Evolutionary conservation across 805 yeast species (phyloP).

Genomic region (Wickerhamiella qilinensis): DNA sequence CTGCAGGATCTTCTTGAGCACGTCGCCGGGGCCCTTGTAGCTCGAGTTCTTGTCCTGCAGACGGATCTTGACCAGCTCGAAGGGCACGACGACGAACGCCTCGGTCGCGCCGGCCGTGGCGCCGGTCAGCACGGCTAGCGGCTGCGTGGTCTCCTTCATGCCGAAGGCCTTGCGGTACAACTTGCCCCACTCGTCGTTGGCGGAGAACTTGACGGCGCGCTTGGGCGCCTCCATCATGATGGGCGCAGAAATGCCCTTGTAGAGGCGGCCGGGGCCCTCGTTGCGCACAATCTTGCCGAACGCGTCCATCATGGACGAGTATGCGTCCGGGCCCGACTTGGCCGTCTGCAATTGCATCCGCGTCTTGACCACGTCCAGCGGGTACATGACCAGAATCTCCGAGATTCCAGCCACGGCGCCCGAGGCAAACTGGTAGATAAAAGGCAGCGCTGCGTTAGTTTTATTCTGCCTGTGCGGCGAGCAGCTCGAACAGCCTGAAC

Average conservation of each 20-base stretch:
- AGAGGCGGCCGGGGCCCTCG: constrained; percentile 73
- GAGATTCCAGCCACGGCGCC: constrained; percentile 98
- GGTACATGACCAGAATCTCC: constrained; percentile 89
- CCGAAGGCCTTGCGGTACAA: constrained; percentile 61
- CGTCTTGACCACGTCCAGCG: constrained; percentile 92
- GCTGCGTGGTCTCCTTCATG: constrained; percentile 53
- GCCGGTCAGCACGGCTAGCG: constrained; percentile 79
- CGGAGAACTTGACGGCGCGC: constrained; percentile 96
- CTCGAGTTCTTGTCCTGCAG: constrained; percentile 76
- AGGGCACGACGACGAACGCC: constrained; percentile 93
- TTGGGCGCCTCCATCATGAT: constrained; percentile 98
- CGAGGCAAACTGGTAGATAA: constrained; percentile 73
- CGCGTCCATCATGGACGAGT: constrained; percentile 74
- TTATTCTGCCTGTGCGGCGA: constrained; percentile 53
- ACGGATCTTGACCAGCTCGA: constrained; percentile 88
- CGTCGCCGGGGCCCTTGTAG: constrained; percentile 75
- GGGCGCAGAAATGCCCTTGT: constrained; percentile 92
- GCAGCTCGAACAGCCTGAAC: not conserved
- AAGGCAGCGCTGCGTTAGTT: constrained; percentile 47
- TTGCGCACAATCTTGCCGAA: constrained; percentile 63
- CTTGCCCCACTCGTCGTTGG: constrained; percentile 92
- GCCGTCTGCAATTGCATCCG: constrained; percentile 76
- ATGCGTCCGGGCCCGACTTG: constrained; percentile 31
- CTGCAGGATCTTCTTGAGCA: constrained; percentile 51
- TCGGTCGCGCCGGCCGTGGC: constrained; percentile 98